Base-by-base conservation (phyloP, 1,284 basidiomycete species). In the Meira miltonrushii region DNA sequence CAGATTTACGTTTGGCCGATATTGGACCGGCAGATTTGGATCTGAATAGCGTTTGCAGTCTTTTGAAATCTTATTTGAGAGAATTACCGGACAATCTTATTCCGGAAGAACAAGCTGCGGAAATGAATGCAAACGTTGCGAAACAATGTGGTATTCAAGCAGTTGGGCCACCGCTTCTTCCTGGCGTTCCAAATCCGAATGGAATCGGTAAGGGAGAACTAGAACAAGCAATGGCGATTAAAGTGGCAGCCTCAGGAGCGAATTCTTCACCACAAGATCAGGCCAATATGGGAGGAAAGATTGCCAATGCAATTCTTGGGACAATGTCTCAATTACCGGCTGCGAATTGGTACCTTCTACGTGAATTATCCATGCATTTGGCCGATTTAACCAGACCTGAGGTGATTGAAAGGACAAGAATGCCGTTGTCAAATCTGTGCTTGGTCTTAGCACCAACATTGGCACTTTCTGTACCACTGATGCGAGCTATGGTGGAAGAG, bases 11-110 rank as follows among this genome's bases (percentile, higher is more conserved):
- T 10, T 60, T 77, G 13, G 59, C 59, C 39, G 64, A 69, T 50
- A 68, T 77, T 55, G 60, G 60, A 11, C 74, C 74, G 0, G 73
- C 69, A 9, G 74, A 77, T 39, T 58, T 75, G 15, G 74, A 77
- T 60, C 66, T 77, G 51, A 73, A 77, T 55, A 69, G 68, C 39
- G 74, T 77, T 17, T 77, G 73, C 67, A 72, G 69, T 53, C 48
- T 74, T 48, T 62, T 77, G 47, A 77, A 77, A 60, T 61, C 61
- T 55, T 77, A 74, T 57, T 60, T 77, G 33, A 57, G 74, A 13
- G 74, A 73, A 54, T 57, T 77, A 17, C 74, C 74, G 1, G 68
- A 70, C 21, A 52, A 62, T 13, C 54, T 75, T 13, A 59, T 74
- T 10, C 62, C 71, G 8, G 12, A 48, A 1, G 49, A 52, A 7